phyloP scores from a whole-genome alignment of 805 yeast genomes.

The Ogataea nitratoaversa region DNA sequence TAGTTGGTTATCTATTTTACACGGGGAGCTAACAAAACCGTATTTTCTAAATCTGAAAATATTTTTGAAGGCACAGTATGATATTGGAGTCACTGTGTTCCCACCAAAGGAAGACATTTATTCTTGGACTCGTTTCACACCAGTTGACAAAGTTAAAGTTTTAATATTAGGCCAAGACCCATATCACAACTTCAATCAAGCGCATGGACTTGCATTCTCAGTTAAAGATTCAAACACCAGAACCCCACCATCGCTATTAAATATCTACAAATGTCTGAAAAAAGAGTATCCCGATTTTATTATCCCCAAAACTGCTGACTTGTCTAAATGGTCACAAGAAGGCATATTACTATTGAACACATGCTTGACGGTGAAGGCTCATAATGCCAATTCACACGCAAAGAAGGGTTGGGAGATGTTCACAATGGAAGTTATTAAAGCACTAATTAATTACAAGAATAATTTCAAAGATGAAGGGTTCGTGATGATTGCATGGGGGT shows the following conservation, averaged over 20 bases:
- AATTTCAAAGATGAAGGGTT: slow-evolving; percentile 43
- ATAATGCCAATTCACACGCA: slow-evolving; percentile 89
- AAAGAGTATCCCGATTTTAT: slow-evolving; percentile 66
- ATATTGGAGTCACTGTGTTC: slow-evolving; percentile 47
- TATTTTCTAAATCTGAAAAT: slow-evolving; percentile 72
- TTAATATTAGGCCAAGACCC: slow-evolving; percentile 95
- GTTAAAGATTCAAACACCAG: slow-evolving; percentile 75
- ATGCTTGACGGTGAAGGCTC: slow-evolving; percentile 86
- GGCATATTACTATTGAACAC: slow-evolving; percentile 90
- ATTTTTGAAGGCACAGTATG: slow-evolving; percentile 49
- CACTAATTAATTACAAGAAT: slow-evolving; percentile 46
- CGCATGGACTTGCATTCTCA: slow-evolving; percentile 94
- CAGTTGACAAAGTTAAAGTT: slow-evolving; percentile 67
- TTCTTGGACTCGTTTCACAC: slow-evolving; percentile 89
- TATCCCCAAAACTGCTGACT: slow-evolving; percentile 59
- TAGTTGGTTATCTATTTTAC: slow-evolving; percentile 72
- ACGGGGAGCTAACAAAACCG: slow-evolving; percentile 74
- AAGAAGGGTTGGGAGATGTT: slow-evolving; percentile 89
- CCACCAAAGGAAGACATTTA: slow-evolving; percentile 78
- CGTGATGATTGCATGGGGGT: slow-evolving; percentile 63
- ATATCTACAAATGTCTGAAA: slow-evolving; percentile 76
- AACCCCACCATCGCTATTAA: slow-evolving; percentile 83
- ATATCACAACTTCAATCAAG: slow-evolving; percentile 87
- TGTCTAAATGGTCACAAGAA: slow-evolving; percentile 76
- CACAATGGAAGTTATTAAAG: slow-evolving; percentile 65